Conservation (phyloP, 306 rosid genomes). For the Quercus alba region DNA sequence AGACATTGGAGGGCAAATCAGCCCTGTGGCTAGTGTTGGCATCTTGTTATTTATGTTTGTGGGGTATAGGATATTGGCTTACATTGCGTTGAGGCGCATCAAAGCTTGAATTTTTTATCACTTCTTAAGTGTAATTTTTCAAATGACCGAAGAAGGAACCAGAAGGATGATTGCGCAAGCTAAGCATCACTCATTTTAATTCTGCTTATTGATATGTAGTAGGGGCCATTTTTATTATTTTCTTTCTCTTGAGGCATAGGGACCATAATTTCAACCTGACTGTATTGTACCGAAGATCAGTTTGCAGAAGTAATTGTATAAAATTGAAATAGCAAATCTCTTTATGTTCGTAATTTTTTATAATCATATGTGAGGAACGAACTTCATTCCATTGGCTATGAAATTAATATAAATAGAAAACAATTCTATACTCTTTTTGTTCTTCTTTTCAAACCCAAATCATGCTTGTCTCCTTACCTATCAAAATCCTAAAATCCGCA, state of each 20-base stretch:
- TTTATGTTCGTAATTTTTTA: no score
- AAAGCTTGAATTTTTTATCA: slow-evolving; percentile 33
- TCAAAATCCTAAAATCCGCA: no score
- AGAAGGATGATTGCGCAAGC: neutral
- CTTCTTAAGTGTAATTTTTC: neutral
- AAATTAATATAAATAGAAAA: no score
- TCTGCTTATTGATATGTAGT: neutral
- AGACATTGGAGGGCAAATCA: slow-evolving; percentile 73
- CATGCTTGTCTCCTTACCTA: no score
- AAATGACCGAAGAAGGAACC: neutral
- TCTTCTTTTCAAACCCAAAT: no score
- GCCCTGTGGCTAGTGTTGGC: slow-evolving; percentile 49
- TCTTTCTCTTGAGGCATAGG: neutral
- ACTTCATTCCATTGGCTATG: no score
- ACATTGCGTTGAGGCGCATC: slow-evolving; percentile 69
- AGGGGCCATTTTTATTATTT: neutral
- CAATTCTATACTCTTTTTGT: no score
- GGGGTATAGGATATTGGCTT: slow-evolving; percentile 76
- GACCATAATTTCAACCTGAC: neutral
- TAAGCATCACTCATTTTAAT: neutral
- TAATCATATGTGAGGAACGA: no score
- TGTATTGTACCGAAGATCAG: neutral
- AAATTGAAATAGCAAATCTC: neutral
- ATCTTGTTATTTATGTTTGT: slow-evolving; percentile 69
- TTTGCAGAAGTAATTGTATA: neutral